A percentile compares a stretch with the other conserved stretches of the same genome.
phyloP scores from a whole-genome alignment of 148 eudicot species.

The Gaultheria prostrata region DNA sequence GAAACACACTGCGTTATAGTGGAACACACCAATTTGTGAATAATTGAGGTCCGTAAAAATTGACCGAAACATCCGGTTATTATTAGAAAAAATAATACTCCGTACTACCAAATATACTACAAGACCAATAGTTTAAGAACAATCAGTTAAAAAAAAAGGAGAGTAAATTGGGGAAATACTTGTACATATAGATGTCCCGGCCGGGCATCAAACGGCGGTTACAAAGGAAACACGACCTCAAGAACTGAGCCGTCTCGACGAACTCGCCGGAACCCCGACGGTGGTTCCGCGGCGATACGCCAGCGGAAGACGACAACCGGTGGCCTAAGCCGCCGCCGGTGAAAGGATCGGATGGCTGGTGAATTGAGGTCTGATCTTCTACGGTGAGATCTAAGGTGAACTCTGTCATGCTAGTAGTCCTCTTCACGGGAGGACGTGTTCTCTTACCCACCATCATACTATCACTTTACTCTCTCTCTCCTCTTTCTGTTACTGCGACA shows the following conservation, averaged over 20 bases:
- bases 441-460: constrained; percentile 51
- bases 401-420: constrained; percentile 83
- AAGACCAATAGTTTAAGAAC: no score
- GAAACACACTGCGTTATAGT: no score
- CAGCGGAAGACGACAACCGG: not conserved
- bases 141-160: no score
- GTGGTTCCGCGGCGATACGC: constrained; percentile 21
- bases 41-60: no score
- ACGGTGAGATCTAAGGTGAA: constrained; percentile 47
- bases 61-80: no score
- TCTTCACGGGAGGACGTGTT: constrained; percentile 49
- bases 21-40: no score
- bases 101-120: no score
- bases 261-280: constrained; percentile 52
- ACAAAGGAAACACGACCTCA: constrained; percentile 54
- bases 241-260: constrained; percentile 34
- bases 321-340: not conserved
- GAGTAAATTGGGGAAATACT: constrained; percentile 25
- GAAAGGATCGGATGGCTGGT: constrained; percentile 14
- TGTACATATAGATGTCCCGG: constrained; percentile 76
- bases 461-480: not conserved
- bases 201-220: constrained; percentile 48
- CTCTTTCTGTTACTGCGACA: not conserved
- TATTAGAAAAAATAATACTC: no score
- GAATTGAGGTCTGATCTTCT: constrained; percentile 1